These are phyloP conservation scores for Globisporangium cylindrosporum DNA, from an alignment of 352 stramenopile species.

Conservation along the genomic window DNA sequence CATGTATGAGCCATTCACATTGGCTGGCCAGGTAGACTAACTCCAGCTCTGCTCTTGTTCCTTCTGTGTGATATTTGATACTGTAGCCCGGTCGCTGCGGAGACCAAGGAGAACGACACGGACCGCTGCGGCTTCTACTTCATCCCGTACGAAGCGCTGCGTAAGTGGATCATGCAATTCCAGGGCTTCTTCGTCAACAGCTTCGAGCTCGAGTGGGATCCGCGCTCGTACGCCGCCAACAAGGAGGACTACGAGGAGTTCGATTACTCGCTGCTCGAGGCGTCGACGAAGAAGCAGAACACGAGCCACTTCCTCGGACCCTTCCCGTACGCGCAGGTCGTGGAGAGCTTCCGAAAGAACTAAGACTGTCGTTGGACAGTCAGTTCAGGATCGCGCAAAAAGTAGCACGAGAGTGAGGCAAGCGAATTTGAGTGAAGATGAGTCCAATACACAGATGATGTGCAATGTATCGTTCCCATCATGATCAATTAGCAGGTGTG, in stretches of 20 bases:
- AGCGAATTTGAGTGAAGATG: too few relatives aligned
- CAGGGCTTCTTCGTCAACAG: conserved; percentile 83
- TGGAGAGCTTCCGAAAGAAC: conserved; percentile 35
- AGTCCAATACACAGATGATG: too few relatives aligned
- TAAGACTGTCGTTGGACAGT: background rate
- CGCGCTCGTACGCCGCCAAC: conserved; percentile 67
- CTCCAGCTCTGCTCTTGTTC: background rate
- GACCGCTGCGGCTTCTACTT: conserved; percentile 84
- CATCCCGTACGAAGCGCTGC: conserved; percentile 75
- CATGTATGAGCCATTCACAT: background rate
- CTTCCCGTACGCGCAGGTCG: conserved; percentile 68
- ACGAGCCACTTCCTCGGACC: conserved; percentile 66
- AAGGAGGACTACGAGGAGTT: conserved; percentile 35
- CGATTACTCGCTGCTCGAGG: conserved; percentile 64
- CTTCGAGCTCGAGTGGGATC: conserved; percentile 73
- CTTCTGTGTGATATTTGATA: background rate
- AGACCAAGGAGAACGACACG: conserved; percentile 72
- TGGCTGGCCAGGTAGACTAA: background rate
- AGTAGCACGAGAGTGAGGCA: too few relatives aligned
- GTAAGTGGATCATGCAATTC: conserved; percentile 74
- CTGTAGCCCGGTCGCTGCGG: conserved; percentile 37
- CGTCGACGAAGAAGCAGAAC: conserved; percentile 69
- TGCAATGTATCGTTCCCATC: too few relatives aligned
- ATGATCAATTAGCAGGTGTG: too few relatives aligned
- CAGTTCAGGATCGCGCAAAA: too few relatives aligned